Conservation (phyloP, 768 basidiomycete genomes). For the Clavulina sp. region DNA sequence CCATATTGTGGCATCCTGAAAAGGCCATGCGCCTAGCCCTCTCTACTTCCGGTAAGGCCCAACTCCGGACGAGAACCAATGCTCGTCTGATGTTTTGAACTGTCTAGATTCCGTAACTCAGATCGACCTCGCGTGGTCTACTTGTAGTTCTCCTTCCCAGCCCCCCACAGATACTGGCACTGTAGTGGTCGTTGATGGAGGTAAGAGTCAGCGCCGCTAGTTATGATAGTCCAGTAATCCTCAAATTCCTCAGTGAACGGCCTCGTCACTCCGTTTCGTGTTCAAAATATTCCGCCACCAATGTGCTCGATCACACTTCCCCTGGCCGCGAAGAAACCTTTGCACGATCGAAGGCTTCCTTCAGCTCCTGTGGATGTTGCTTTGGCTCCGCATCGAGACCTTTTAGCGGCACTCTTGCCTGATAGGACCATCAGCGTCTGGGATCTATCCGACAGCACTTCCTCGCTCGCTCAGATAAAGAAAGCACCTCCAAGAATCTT, state of each 20-base stretch:
- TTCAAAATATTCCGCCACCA: constrained; percentile 95
- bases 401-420: constrained; percentile 52
- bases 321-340: background rate
- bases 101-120: too few species aligned
- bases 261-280: constrained; percentile 81
- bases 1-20: constrained; percentile 80
- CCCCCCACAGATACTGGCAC: constrained; percentile 65
- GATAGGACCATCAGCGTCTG: constrained; percentile 52
- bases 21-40: constrained; percentile 43
- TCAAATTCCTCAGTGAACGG: constrained; percentile 33
- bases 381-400: constrained; percentile 39
- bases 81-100: too few species aligned
- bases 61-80: too few species aligned
- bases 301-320: constrained; percentile 49
- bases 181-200: constrained; percentile 79
- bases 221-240: background rate
- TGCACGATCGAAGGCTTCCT: constrained; percentile 16
- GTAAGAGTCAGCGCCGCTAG: constrained; percentile 26
- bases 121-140: too few species aligned
- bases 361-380: constrained; percentile 28
- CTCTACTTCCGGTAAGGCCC: constrained; percentile 42
- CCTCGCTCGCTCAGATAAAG: too few species aligned
- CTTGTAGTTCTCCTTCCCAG: constrained; percentile 36
- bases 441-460: constrained; percentile 42
- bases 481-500: too few species aligned